Conservation (phyloP, 2,329 filamentous ascomycete species). For the Fusarium begoniae region DNA sequence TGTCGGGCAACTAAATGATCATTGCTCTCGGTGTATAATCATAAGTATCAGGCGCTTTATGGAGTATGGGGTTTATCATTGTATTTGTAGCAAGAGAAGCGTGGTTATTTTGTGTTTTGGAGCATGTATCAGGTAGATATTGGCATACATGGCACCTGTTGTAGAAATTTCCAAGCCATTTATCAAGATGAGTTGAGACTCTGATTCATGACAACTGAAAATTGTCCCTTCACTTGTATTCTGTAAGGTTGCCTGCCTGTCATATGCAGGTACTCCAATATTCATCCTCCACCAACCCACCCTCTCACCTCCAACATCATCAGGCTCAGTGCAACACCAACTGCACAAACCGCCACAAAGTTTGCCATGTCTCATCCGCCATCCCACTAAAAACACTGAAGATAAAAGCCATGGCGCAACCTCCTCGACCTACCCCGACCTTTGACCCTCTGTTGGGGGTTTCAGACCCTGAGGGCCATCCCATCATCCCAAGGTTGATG, state of each 20-base stretch:
- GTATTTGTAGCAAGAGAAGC: constrained; percentile 4
- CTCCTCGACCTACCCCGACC: background rate
- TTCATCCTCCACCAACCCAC: background rate
- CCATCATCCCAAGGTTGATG: constrained; percentile 14
- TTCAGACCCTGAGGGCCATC: constrained; percentile 19
- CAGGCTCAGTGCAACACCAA: constrained; percentile 8
- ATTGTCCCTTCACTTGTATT: background rate
- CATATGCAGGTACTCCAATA: constrained; percentile 14
- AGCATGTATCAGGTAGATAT: constrained; percentile 7
- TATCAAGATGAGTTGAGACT: background rate
- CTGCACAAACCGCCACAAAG: constrained; percentile 5
- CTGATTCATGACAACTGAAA: background rate
- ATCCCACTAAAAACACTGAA: background rate
- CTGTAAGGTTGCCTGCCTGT: background rate
- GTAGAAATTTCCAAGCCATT: background rate
- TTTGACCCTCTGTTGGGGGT: background rate
- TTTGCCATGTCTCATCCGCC: background rate
- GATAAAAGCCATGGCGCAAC: constrained; percentile 23
- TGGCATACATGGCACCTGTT: background rate
- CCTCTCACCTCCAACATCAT: constrained; percentile 5
- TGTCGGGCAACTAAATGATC: background rate
- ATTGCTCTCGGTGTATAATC: background rate
- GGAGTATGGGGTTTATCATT: constrained; percentile 15
- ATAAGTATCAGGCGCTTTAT: constrained; percentile 6
- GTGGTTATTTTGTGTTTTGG: background rate